Evolutionary conservation across 129 eudicot species (phyloP), one percentile per base, ranked within the genome.

Genomic region (Sambucus nigra): DNA sequence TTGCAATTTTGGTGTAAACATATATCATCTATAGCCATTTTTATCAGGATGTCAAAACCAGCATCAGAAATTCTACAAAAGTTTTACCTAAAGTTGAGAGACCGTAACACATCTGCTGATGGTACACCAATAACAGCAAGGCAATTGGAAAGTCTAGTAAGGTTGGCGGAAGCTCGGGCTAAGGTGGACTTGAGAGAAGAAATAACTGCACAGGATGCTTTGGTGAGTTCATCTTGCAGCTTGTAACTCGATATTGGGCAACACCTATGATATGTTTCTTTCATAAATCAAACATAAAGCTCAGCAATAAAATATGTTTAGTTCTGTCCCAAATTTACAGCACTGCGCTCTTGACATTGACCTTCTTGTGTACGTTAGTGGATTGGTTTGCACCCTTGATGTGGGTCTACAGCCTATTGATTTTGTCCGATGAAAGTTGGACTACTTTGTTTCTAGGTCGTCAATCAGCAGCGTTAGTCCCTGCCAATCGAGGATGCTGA

Each of bases 121-220:
- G 81, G 96, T 19, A 91, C 95, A 53, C 99, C 99, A 35, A 87
- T 91, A 76, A 91, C 99, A 46, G 99, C 99, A 27, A 77, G 96
- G 57, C 99, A 91, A 58, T 76, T 91, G 46, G 95, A 91, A 66
- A 91, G 99, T 55, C 70, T 91, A 35, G 95, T 91, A 50, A 75
- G 99, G 70, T 66, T 91, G 70, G 99, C 94, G 19, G 82, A 82
- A 73, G 99, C 99, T 61, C 91, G 99, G 21, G 99, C 99, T 27
- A 72, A 89, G 67, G 82, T 91, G 57, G 94, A 91, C 53, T 73
- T 91, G 66, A 70, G 96, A 58, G 94, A 82, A 57, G 95, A 85
- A 67, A 74, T 86, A 63, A 82, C 87, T 27, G 71, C 49, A 14
- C 82, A 91, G 69, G 96, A 91, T 77, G 99, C 99, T 72, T 18